phyloP scores from a whole-genome alignment of 1,139 yeast genomes.

The Meyerozyma sp. region DNA sequence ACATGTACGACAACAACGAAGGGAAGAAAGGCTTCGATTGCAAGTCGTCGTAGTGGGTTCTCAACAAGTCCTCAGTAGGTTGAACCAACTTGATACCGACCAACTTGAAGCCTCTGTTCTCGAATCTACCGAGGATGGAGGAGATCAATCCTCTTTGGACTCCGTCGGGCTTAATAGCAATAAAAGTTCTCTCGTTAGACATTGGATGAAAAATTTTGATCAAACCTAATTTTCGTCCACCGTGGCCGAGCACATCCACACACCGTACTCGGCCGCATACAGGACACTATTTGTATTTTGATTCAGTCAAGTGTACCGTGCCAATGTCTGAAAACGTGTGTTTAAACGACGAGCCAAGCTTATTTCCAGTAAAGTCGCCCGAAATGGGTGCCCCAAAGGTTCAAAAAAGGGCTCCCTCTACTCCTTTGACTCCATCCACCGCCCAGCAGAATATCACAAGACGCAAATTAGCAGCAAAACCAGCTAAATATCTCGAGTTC shows the following conservation, averaged over 20 bases:
- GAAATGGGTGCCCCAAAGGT: background rate
- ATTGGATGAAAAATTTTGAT: constrained; percentile 12
- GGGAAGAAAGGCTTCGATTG: constrained; percentile 98
- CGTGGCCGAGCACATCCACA: background rate
- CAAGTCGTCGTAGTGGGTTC: constrained; percentile 94
- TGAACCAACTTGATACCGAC: constrained; percentile 90
- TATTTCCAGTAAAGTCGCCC: background rate
- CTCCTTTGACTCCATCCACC: constrained; percentile 1
- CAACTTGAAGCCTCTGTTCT: constrained; percentile 94
- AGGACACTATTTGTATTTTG: background rate
- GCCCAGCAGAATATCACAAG: constrained; percentile 4
- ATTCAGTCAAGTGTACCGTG: background rate
- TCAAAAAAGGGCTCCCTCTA: background rate
- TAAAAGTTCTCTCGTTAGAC: constrained; percentile 91
- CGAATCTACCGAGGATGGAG: constrained; percentile 89
- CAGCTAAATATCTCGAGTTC: background rate
- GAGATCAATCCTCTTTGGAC: constrained; percentile 98
- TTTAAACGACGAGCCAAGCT: background rate
- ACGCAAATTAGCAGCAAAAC: background rate
- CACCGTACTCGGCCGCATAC: background rate
- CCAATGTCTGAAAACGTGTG: background rate
- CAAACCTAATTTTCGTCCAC: background rate
- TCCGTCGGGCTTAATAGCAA: constrained; percentile 99
- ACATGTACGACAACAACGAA: constrained; percentile 90
- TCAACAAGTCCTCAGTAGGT: constrained; percentile 84